A percentile compares a stretch with the other conserved stretches of the same genome.
phyloP scores from a whole-genome alignment of 169 alveolate species.

The Neospora caninum region DNA sequence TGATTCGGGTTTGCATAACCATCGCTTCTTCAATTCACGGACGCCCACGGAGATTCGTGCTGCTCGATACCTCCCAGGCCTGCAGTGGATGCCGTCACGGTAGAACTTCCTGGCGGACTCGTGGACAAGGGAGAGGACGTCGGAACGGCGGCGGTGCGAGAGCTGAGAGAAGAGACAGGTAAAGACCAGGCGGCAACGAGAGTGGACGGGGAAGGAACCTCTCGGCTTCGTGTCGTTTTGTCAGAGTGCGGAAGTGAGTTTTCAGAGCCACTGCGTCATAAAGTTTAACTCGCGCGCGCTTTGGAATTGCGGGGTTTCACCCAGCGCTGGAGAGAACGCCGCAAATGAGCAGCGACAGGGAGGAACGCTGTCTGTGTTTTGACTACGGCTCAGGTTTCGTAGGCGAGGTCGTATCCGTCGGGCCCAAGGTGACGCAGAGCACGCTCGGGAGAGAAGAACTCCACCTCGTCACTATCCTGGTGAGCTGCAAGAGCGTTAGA shows the following conservation, averaged over 20 bases:
- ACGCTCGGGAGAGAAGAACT: conserved; percentile 26
- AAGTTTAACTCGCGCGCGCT: too few relatives aligned
- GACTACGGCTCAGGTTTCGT: neutral
- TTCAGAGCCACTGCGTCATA: too few relatives aligned
- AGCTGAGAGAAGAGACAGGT: conserved; percentile 67
- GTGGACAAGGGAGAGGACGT: conserved; percentile 54
- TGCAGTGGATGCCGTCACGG: conserved; percentile 48
- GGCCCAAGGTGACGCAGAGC: conserved; percentile 24
- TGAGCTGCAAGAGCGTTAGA: neutral
- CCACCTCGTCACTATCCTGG: conserved; percentile 3
- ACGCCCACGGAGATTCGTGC: neutral
- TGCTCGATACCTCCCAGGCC: conserved; percentile 21
- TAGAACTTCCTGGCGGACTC: conserved; percentile 63
- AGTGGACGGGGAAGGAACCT: neutral
- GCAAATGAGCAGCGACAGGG: neutral
- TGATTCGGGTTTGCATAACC: too few relatives aligned
- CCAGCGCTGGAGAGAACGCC: too few relatives aligned
- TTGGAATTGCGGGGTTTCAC: too few relatives aligned
- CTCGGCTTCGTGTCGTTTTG: neutral
- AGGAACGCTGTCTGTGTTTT: neutral
- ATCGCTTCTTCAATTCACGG: too few relatives aligned
- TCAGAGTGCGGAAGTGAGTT: too few relatives aligned
- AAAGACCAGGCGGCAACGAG: neutral
- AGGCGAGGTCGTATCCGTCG: conserved; percentile 4
- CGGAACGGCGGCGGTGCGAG: conserved; percentile 53